These are phyloP conservation scores for Backusella tuberculispora DNA, from an alignment of 192 early-diverging fungal species.

Conservation along the genomic window DNA sequence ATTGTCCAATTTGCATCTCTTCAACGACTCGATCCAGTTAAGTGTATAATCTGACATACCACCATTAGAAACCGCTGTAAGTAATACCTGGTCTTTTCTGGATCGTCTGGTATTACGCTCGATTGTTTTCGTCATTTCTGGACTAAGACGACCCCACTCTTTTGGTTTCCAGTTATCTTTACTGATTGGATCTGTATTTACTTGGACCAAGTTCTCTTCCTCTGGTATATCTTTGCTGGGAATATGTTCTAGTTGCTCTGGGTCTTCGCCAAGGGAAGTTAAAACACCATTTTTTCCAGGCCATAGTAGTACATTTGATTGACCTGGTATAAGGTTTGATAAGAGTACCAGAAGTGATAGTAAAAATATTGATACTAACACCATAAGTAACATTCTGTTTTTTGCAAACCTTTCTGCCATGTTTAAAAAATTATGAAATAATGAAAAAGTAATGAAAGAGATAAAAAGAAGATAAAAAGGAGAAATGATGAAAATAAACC, in stretches of 20 bases:
- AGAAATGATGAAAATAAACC: not conserved
- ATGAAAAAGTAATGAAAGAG: not conserved
- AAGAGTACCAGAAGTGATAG: not conserved
- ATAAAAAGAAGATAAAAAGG: not conserved
- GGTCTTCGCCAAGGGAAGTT: not conserved
- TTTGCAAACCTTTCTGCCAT: constrained; percentile 12
- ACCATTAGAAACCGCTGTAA: constrained; percentile 40
- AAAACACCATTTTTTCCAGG: not conserved
- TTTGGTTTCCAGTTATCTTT: constrained; percentile 15
- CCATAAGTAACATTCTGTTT: constrained; percentile 1
- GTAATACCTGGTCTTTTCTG: constrained; percentile 25
- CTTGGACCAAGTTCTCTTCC: constrained; percentile 13
- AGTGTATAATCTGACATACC: constrained; percentile 48
- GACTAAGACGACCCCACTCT: not conserved
- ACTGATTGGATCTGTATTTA: not conserved
- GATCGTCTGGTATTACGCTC: not conserved
- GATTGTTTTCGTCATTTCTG: not conserved
- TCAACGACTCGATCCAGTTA: constrained; percentile 45
- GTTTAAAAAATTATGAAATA: not conserved
- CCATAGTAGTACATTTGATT: not conserved
- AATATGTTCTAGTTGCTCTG: not conserved
- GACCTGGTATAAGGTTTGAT: constrained; percentile 7
- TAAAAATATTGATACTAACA: constrained; percentile 4
- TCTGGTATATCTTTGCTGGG: constrained; percentile 9
- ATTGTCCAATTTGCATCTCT: constrained; percentile 25